These are phyloP conservation scores for Fusarium pininemorale DNA, from an alignment of 2,329 filamentous ascomycete species.

Conservation along the genomic window DNA sequence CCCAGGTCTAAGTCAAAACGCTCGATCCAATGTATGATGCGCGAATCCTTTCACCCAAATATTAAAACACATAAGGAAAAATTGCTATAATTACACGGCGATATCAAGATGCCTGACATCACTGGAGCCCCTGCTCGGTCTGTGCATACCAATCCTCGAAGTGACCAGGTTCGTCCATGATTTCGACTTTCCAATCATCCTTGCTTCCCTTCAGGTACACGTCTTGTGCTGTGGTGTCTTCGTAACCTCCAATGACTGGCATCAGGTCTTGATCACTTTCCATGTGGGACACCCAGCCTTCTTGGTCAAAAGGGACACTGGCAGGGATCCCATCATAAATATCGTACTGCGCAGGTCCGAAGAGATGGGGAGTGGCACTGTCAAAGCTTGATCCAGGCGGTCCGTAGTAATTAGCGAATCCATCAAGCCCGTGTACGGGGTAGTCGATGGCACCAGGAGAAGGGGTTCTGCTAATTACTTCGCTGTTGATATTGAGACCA, in stretches of 20 bases:
- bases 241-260: constrained; percentile 15
- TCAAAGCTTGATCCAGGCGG: constrained; percentile 13
- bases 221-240: constrained; percentile 35
- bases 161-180: constrained; percentile 44
- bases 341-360: constrained; percentile 14
- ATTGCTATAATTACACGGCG: not conserved
- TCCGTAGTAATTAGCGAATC: constrained; percentile 21
- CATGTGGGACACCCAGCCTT: constrained; percentile 20
- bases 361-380: not conserved
- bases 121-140: constrained; percentile 38
- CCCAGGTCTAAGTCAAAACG: constrained; percentile 20
- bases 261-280: constrained; percentile 13
- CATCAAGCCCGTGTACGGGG: constrained; percentile 13
- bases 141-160: constrained; percentile 48
- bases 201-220: constrained; percentile 46
- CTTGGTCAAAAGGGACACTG: constrained; percentile 13
- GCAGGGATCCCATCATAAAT: constrained; percentile 18
- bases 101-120: not conserved
- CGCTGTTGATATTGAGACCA: constrained; percentile 7
- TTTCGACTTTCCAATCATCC: constrained; percentile 49
- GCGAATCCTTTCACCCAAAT: constrained; percentile 1
- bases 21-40: constrained; percentile 18
- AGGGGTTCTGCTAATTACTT: constrained; percentile 29
- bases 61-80: constrained; percentile 15
- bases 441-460: constrained; percentile 34